These are phyloP conservation scores for Endotrypanum monterogeii DNA, from an alignment of 208 protist genomes.

Conservation along the genomic window DNA sequence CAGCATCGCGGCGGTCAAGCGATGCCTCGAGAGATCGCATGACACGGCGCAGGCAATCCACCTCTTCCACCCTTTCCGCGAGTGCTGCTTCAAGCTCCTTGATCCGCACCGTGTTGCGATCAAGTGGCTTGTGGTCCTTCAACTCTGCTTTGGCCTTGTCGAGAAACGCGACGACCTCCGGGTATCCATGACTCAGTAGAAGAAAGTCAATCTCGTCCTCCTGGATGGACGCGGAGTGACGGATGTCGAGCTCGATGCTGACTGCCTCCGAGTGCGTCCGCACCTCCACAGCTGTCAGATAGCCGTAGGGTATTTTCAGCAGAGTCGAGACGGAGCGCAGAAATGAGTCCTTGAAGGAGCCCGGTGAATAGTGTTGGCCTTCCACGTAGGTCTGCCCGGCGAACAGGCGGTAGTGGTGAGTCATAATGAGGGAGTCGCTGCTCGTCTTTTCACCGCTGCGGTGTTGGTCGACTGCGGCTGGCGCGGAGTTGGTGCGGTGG, in stretches of 20 bases:
- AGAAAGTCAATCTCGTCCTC: slow-evolving; percentile 46
- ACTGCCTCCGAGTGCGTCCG: slow-evolving; percentile 40
- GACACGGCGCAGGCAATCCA: slow-evolving; percentile 17
- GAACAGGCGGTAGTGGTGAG: slow-evolving; percentile 53
- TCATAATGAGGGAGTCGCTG: slow-evolving; percentile 28
- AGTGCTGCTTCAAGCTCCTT: slow-evolving; percentile 33
- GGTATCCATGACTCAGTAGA: slow-evolving; percentile 51
- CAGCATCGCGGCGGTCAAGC: slow-evolving; percentile 41
- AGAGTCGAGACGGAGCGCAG: slow-evolving; percentile 45
- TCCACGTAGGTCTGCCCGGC: slow-evolving; percentile 41
- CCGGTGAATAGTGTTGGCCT: slow-evolving; percentile 23
- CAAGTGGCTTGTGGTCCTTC: slow-evolving; percentile 20
- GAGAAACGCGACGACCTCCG: slow-evolving; percentile 36
- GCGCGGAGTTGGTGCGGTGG: slow-evolving; percentile 25
- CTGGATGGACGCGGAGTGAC: slow-evolving; percentile 33
- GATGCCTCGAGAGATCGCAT: slow-evolving; percentile 43
- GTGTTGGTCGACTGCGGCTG: slow-evolving; percentile 4
- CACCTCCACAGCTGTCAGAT: slow-evolving; percentile 48
- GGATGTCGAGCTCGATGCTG: slow-evolving; percentile 49
- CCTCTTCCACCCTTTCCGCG: slow-evolving; percentile 33
- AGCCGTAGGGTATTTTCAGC: slow-evolving; percentile 42
- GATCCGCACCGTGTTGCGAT: slow-evolving; percentile 22
- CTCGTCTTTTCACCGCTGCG: slow-evolving; percentile 15
- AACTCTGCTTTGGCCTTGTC: slow-evolving; percentile 33
- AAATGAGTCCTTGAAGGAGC: slow-evolving; percentile 49